Evolutionary conservation across 192 early-diverging fungal species (phyloP), one percentile per base, ranked within the genome.

Genomic region (Chytriomyces sp.): DNA sequence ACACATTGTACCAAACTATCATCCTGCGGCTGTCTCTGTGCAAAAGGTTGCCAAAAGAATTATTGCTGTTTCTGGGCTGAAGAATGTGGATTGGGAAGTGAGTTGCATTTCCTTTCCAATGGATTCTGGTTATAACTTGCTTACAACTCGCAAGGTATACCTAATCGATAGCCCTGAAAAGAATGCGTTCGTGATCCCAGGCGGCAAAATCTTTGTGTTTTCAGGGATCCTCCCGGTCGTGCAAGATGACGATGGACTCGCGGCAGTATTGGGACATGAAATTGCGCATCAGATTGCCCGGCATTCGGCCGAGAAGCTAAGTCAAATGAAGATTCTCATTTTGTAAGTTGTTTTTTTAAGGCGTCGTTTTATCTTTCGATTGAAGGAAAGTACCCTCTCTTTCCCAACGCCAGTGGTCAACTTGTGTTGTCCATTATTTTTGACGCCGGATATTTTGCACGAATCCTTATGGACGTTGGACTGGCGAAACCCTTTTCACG

Each of bases 121-220:
- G 50, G 50, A 18, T 10, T 53, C 8, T 53, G 50, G 50, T 8
- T 18, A 53, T 53, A 13, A 57, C 8, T 68, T 68, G n/a, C 16
- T 60, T 60, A n/a, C 57, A 1, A 23, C 23, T 46, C 47, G 10
- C 10, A 50, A 74, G 72, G 86, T 98, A n/a, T 84, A 95, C 86
- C 94, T 99, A 1, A 92, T 99, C 62, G 81, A 93, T 45, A 86
- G 89, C 28, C 87, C 89, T 3, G 90, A 96, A 80, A 86, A 82
- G 75, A 99, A 98, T 82, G 97, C 97, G 5, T 97, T 99, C 83
- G 96, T 98, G 8, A 82, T 97, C 59, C 96, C 97, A 2, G 95
- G 94, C 59, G 75, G 50, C n/a, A 77, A 74, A 75, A 92, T 99
- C 0, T 99, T 99, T 90, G 97, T 99, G 45, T 99, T 98, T 74